These are phyloP conservation scores for Cladosporium sp. DNA, from an alignment of 2,329 filamentous ascomycete species.

Conservation along the genomic window DNA sequence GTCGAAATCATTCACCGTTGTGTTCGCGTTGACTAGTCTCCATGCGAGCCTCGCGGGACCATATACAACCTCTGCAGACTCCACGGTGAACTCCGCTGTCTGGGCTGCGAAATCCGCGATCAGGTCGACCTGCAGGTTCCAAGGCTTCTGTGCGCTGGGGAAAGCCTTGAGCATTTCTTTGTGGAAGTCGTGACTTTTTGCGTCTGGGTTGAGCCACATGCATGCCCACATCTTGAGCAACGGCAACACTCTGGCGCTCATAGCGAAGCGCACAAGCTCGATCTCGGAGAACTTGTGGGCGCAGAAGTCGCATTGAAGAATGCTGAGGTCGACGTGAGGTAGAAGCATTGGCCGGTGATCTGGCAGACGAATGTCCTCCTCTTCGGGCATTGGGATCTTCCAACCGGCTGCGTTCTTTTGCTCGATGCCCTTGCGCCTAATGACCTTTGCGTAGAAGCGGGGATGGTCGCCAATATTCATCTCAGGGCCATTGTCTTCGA, in stretches of 20 bases:
- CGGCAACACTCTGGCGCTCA: background rate
- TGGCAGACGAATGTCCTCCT: constrained; percentile 3
- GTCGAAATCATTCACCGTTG: background rate
- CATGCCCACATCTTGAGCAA: constrained; percentile 4
- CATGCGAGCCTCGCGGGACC: background rate
- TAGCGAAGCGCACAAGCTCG: constrained; percentile 3
- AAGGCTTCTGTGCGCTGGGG: background rate
- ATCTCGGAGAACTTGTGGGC: background rate
- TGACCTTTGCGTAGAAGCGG: constrained; percentile 2
- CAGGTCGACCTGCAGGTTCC: background rate
- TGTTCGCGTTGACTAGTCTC: background rate
- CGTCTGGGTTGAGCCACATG: constrained; percentile 10
- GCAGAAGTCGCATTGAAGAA: background rate
- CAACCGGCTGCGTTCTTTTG: background rate
- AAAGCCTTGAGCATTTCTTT: background rate
- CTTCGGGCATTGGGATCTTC: background rate
- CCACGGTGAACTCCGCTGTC: background rate
- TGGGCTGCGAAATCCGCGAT: background rate
- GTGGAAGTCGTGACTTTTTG: background rate
- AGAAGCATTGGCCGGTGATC: background rate
- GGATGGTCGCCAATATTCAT: constrained; percentile 2
- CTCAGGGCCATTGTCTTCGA: background rate
- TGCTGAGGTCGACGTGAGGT: constrained; percentile 4
- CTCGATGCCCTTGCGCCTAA: background rate
- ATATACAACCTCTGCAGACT: background rate